Evolutionary conservation across 805 yeast species (phyloP).

Genomic region (Wickerhamiella hasegawae): DNA sequence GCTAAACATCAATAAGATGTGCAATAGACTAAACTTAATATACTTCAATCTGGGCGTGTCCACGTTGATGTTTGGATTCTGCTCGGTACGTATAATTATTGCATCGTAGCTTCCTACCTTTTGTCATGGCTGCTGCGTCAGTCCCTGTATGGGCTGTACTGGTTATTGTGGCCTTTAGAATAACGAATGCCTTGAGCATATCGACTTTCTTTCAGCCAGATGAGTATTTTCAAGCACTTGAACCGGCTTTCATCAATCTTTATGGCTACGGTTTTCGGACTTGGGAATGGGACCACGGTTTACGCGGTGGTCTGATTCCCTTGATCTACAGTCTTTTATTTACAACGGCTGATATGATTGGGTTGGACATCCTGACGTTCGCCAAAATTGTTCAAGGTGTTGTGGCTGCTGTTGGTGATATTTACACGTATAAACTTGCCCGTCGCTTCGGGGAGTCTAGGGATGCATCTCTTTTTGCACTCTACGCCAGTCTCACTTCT

Average conservation of each 20-base stretch:
- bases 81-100: too few relatives aligned
- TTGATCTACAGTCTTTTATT: slow-evolving; percentile 40
- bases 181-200: slow-evolving; percentile 46
- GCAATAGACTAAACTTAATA: too few relatives aligned
- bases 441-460: slow-evolving; percentile 16
- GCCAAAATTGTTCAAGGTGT: slow-evolving; percentile 62
- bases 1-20: too few relatives aligned
- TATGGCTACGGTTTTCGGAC: slow-evolving; percentile 73
- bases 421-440: slow-evolving; percentile 35
- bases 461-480: slow-evolving; percentile 18
- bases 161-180: slow-evolving; percentile 22
- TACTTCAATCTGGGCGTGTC: too few relatives aligned
- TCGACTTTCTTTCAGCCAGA: slow-evolving; percentile 88
- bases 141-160: too few relatives aligned
- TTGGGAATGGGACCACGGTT: slow-evolving; percentile 82
- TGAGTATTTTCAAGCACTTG: slow-evolving; percentile 84
- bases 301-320: slow-evolving; percentile 74
- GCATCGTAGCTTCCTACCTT: too few relatives aligned
- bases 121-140: too few relatives aligned
- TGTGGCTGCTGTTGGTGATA: slow-evolving; percentile 60
- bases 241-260: slow-evolving; percentile 68
- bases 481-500: slow-evolving; percentile 39
- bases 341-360: slow-evolving; percentile 21
- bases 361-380: slow-evolving; percentile 19
- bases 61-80: too few relatives aligned